Percentiles rank a stretch among this genome's conserved stretches.
phyloP scores from a whole-genome alignment of 345 rosid genomes.

The Gossypium bickii region DNA sequence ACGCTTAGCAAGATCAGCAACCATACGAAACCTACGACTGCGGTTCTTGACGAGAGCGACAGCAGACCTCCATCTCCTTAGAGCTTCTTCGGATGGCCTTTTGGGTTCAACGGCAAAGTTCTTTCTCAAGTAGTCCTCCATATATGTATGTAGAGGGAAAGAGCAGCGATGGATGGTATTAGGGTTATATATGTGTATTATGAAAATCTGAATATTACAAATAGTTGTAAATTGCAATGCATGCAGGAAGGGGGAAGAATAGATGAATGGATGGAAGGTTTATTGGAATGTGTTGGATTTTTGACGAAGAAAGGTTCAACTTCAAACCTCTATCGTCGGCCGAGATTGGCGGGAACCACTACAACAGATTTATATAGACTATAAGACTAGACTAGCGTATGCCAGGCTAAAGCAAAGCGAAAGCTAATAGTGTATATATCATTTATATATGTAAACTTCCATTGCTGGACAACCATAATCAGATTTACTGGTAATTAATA shows the following conservation, averaged over 20 bases:
- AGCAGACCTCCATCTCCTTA: conserved; percentile 42
- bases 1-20: conserved; percentile 54
- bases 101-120: conserved; percentile 45
- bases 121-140: conserved; percentile 36
- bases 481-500: no score
- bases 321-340: neutral
- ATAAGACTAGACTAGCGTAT: no score
- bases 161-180: neutral
- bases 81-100: conserved; percentile 41
- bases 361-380: neutral
- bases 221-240: neutral
- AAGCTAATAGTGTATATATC: no score
- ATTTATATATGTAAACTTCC: no score
- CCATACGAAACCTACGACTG: conserved; percentile 53
- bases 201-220: neutral
- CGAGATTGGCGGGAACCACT: neutral
- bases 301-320: conserved; percentile 4
- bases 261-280: neutral
- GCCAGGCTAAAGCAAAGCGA: no score
- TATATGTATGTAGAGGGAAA: neutral
- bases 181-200: neutral
- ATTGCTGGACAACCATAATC: no score
- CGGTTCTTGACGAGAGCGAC: conserved; percentile 49
- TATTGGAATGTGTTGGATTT: neutral
- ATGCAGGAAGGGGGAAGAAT: neutral